phyloP scores from a whole-genome alignment of 768 basidiomycete genomes.

The Podaxis sp. region DNA sequence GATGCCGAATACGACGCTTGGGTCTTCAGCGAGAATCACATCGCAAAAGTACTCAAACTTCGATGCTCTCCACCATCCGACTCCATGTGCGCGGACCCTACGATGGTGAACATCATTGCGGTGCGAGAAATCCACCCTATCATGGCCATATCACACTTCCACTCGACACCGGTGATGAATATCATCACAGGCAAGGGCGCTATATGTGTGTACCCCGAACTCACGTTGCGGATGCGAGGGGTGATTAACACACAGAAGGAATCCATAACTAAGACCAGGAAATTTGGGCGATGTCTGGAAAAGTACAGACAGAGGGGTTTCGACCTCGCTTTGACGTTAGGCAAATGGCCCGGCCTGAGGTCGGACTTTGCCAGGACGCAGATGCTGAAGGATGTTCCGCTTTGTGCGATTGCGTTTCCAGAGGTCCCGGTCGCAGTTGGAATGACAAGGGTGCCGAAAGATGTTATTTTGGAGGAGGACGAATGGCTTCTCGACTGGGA shows the following conservation, averaged over 20 bases:
- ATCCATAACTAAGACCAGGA: background rate
- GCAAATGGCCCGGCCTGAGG: constrained; percentile 14
- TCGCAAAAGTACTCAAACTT: constrained; percentile 8
- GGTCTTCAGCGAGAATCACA: background rate
- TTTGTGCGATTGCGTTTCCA: constrained; percentile 8
- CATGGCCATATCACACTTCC: constrained; percentile 11
- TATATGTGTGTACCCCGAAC: constrained; percentile 13
- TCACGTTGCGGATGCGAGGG: constrained; percentile 7
- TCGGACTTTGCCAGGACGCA: background rate
- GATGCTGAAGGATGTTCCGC: background rate
- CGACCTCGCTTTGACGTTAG: constrained; percentile 10
- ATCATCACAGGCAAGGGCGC: constrained; percentile 15
- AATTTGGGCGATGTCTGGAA: background rate
- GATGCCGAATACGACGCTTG: background rate
- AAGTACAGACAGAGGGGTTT: constrained; percentile 11
- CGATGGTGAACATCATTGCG: constrained; percentile 10
- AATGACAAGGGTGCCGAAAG: background rate
- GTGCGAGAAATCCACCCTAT: background rate
- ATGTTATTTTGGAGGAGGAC: background rate
- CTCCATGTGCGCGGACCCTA: background rate
- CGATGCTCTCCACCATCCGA: background rate
- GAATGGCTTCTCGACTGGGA: constrained; percentile 4
- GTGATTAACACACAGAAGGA: constrained; percentile 1
- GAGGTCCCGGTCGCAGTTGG: background rate
- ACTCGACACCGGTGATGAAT: constrained; percentile 16